Percentiles rank a stretch among this genome's conserved stretches.
phyloP scores from a whole-genome alignment of 495 filamentous ascomycete species.

The Aspergillus heteromorphus region DNA sequence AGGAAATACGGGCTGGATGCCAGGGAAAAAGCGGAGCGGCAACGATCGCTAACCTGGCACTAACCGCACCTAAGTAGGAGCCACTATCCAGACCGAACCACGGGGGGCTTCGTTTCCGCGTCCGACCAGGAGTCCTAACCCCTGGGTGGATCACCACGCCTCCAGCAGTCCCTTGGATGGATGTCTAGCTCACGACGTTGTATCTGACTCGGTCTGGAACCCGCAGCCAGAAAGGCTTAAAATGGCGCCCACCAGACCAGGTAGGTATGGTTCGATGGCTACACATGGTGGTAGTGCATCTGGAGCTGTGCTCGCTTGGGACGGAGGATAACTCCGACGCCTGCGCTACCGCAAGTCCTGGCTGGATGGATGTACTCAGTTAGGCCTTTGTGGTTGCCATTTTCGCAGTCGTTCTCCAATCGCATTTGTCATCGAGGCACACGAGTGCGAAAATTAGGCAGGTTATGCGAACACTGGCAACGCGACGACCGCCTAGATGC shows the following conservation, averaged over 20 bases:
- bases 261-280: no score
- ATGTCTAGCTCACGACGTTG: no score
- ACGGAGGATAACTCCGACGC: neutral
- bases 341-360: neutral
- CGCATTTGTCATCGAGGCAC: neutral
- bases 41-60: neutral
- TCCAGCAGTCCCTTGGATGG: no score
- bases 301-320: neutral
- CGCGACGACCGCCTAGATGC: no score
- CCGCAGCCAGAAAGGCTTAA: no score
- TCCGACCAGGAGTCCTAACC: constrained; percentile 16
- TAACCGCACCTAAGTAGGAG: neutral
- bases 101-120: constrained; percentile 18
- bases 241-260: no score
- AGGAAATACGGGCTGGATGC: neutral
- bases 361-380: no score
- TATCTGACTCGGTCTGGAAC: no score
- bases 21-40: neutral
- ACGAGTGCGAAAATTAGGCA: neutral
- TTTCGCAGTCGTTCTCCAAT: neutral
- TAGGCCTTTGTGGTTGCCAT: no score
- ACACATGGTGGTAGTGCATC: neutral
- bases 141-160: constrained; percentile 32
- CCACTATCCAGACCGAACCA: constrained; percentile 10
- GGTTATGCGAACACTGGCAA: neutral